These are phyloP conservation scores for Pseudisothecium myosuroides DNA, from an alignment of 225 moss, liverwort and hornwort genomes.

Conservation along the genomic window DNA sequence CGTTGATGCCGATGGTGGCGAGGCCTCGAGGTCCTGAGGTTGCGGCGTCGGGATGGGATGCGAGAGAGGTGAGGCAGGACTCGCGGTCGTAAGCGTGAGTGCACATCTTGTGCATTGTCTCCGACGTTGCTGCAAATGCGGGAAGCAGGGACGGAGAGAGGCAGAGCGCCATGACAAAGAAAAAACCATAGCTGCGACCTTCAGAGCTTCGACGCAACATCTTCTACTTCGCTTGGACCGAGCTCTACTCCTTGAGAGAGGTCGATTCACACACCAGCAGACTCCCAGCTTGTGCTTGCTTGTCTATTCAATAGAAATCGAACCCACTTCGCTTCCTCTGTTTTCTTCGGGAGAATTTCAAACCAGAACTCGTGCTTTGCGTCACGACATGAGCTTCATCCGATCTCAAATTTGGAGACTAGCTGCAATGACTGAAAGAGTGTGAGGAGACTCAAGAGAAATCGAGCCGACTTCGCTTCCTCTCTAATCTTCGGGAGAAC, in stretches of 20 bases:
- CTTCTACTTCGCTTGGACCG: background rate
- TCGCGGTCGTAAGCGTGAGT: conserved; percentile 1
- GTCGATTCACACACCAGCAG: background rate
- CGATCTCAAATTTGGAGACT: background rate
- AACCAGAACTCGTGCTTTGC: background rate
- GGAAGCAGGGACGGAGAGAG: background rate
- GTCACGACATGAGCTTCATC: background rate
- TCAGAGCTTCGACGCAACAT: background rate
- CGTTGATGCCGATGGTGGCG: conserved; percentile 11
- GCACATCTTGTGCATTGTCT: conserved; percentile 4
- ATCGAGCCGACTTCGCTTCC: background rate
- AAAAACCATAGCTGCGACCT: background rate
- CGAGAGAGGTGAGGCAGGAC: conserved; percentile 3
- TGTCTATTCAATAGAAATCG: background rate
- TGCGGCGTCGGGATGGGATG: conserved; percentile 2
- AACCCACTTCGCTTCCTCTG: background rate
- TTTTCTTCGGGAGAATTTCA: background rate
- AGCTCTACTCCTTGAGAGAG: background rate
- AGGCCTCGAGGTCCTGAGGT: background rate
- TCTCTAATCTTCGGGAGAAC: background rate
- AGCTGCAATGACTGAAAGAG: background rate
- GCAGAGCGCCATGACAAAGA: background rate
- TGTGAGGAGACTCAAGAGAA: background rate
- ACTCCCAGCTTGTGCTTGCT: background rate
- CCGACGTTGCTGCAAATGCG: background rate